Evolutionary conservation across 192 early-diverging fungal species (phyloP), one percentile per base, ranked within the genome.

Genomic region (Entomortierella lignicola): DNA sequence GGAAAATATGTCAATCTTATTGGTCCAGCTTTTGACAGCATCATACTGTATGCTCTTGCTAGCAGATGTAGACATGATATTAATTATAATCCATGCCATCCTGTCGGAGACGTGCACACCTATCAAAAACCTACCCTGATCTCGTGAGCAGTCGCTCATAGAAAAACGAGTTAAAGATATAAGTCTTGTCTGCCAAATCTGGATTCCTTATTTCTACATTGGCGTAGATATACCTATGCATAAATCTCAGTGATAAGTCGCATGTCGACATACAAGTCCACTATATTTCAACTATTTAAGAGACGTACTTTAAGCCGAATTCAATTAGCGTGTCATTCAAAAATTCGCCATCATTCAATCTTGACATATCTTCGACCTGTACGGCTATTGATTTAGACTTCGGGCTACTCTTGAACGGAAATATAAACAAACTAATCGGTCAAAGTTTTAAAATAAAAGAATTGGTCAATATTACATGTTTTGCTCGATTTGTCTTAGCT

Each of bases 241-340:
- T 53, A 31, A 42, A 54, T 29, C 6, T 54, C 25, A 54, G 27
- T 3, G 4, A 27, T 27, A 8, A 2, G 26, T 54, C 18, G 10
- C 25, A 8, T 21, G 50, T 23, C 12, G n/a, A n/a, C n/a, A n/a
- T n/a, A n/a, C n/a, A n/a, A n/a, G n/a, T n/a, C n/a, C n/a, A n/a
- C n/a, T n/a, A n/a, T n/a, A n/a, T n/a, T n/a, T n/a, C n/a, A n/a
- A n/a, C n/a, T n/a, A n/a, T n/a, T n/a, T 23, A 57, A 50, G 43
- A 50, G 13, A 54, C 79, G 37, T 77, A 94, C 82, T 89, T 90
- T 37, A 94, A 77, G 34, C 90, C 92, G 72, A 96, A 94, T 77
- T 96, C 94, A 60, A 96, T 91, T 32, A 94, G 81, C 10, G 91
- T 90, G 83, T 96, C 94, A 80, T 96, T 96, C 48, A 96, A 85